Conservation (phyloP, 2,329 filamentous ascomycete genomes). For the Colletotrichum sp. region DNA sequence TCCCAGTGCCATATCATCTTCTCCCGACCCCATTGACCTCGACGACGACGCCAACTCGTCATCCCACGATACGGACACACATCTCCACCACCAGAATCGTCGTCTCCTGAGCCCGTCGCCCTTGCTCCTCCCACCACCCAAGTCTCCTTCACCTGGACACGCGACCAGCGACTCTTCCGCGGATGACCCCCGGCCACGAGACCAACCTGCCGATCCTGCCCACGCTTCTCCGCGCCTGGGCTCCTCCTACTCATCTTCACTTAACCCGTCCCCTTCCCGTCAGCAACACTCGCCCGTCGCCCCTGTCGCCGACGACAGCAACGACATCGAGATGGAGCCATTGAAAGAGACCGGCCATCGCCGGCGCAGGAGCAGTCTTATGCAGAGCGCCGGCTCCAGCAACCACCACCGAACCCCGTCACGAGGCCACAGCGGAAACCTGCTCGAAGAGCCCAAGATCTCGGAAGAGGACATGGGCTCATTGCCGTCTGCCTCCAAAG, state of each 20-base stretch:
- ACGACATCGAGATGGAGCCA: conserved; percentile 62
- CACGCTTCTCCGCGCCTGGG: conserved; percentile 6
- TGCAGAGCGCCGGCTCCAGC: conserved; percentile 39
- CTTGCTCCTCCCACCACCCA: conserved; percentile 12
- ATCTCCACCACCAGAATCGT: neutral
- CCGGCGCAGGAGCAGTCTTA: conserved; percentile 60
- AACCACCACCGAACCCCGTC: conserved; percentile 28
- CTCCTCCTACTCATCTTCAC: neutral
- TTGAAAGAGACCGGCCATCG: conserved; percentile 55
- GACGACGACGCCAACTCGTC: conserved; percentile 3
- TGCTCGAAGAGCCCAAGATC: conserved; percentile 49
- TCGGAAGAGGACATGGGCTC: conserved; percentile 42
- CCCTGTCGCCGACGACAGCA: conserved; percentile 18
- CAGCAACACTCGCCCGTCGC: neutral
- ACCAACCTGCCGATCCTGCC: neutral
- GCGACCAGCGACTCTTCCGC: conserved; percentile 6
- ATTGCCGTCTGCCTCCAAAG: conserved; percentile 29
- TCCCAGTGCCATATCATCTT: conserved; percentile 14
- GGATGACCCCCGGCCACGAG: conserved; percentile 8
- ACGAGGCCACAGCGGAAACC: conserved; percentile 29
- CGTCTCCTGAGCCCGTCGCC: conserved; percentile 15
- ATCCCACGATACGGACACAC: neutral
- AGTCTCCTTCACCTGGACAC: conserved; percentile 10
- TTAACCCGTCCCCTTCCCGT: neutral
- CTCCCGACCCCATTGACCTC: conserved; percentile 16